phyloP scores from a whole-genome alignment of 257 asterid species.

The Anisodus acutangulus region DNA sequence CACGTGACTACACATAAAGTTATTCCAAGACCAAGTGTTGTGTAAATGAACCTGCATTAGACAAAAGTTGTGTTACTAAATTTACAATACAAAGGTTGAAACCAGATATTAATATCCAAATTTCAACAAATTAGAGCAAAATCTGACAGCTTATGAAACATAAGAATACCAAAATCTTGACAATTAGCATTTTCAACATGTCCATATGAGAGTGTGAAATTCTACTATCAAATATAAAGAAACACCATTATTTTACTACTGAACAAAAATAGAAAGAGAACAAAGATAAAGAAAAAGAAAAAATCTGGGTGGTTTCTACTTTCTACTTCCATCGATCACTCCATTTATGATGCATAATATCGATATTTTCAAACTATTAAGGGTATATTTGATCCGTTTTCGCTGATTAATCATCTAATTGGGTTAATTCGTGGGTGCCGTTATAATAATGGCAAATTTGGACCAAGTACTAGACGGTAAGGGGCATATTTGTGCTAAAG shows the following conservation, averaged over 20 bases:
- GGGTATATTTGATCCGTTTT: too few relatives aligned
- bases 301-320: neutral
- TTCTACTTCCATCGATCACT: neutral
- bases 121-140: neutral
- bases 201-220: neutral
- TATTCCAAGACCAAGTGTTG: conserved; percentile 62
- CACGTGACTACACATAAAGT: conserved; percentile 55
- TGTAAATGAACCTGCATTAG: conserved; percentile 63
- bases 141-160: neutral
- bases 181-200: neutral
- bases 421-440: too few relatives aligned
- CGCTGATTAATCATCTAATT: too few relatives aligned
- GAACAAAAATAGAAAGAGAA: conserved; percentile 21
- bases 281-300: neutral
- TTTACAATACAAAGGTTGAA: neutral
- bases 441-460: too few relatives aligned
- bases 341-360: conserved; percentile 11
- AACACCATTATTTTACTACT: neutral
- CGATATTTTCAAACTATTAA: too few relatives aligned
- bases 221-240: conserved; percentile 8
- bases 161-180: neutral
- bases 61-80: neutral
- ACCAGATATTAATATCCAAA: conserved; percentile 11
- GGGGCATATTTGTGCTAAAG: too few relatives aligned
- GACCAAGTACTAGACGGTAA: too few relatives aligned